phyloP scores from a whole-genome alignment of 164 flowering plant species.

The Kingdonia uniflora region DNA sequence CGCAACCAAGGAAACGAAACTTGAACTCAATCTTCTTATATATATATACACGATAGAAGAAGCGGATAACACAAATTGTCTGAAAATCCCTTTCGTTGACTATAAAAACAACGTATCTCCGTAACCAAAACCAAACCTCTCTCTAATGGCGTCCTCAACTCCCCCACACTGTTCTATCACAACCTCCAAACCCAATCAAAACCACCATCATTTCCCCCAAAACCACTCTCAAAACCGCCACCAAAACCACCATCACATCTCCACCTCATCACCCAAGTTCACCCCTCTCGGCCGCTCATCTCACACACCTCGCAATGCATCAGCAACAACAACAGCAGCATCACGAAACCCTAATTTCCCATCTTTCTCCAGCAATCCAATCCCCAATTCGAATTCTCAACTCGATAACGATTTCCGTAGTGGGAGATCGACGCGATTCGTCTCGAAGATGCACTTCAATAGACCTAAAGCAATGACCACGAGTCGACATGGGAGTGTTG shows the following conservation, averaged over 20 bases:
- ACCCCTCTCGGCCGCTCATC: constrained; percentile 15
- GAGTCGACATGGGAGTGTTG: constrained; percentile 47
- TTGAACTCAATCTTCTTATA: too few species aligned
- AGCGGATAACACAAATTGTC: too few species aligned
- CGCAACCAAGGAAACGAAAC: too few species aligned
- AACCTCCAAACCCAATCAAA: constrained; percentile 34
- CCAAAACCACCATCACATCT: constrained; percentile 8
- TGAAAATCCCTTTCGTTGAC: too few species aligned
- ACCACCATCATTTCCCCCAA: constrained; percentile 30
- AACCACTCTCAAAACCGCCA: constrained; percentile 18
- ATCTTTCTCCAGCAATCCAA: constrained; percentile 11
- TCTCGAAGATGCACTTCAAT: constrained; percentile 73
- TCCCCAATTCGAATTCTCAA: constrained; percentile 30
- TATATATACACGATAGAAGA: too few species aligned
- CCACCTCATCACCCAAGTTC: constrained; percentile 21
- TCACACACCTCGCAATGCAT: constrained; percentile 22
- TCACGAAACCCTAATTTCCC: constrained; percentile 15
- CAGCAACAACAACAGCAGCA: constrained; percentile 1
- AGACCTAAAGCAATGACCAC: constrained; percentile 40
- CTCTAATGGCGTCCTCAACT: constrained; percentile 59
- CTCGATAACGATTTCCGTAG: constrained; percentile 71
- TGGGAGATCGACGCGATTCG: constrained; percentile 79
- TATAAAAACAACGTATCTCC: too few species aligned
- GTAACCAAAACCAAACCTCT: too few species aligned
- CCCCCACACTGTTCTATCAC: constrained; percentile 63